These are phyloP conservation scores for Curvularia hawaiiensis DNA, from an alignment of 2,329 filamentous ascomycete species.

Conservation along the genomic window DNA sequence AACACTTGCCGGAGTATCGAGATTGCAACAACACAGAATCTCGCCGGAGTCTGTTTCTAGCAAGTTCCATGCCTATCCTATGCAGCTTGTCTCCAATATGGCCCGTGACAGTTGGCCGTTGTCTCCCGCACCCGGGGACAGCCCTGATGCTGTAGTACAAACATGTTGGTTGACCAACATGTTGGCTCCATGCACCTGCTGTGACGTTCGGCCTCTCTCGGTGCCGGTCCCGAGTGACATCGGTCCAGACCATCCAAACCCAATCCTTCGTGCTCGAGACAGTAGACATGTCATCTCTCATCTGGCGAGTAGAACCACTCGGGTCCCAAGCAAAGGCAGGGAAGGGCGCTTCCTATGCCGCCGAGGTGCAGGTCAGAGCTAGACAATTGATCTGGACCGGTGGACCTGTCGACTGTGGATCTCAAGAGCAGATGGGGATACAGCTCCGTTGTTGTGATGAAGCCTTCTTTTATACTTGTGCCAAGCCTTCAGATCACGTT, in stretches of 20 bases:
- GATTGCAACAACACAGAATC: neutral
- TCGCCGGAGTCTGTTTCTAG: slow-evolving; percentile 4
- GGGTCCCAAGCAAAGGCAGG: neutral
- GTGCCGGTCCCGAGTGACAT: neutral
- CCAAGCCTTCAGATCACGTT: neutral
- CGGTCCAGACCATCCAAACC: neutral
- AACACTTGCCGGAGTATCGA: neutral
- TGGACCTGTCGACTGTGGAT: neutral
- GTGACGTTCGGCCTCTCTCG: neutral
- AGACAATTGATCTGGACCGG: neutral
- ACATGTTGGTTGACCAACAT: neutral
- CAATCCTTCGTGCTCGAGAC: neutral
- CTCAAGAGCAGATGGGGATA: neutral
- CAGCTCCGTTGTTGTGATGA: neutral
- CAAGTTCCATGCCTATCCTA: slow-evolving; percentile 3
- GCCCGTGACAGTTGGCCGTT: neutral
- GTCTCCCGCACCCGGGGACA: neutral
- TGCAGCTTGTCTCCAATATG: neutral
- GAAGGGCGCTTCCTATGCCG: neutral
- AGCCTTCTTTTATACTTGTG: neutral
- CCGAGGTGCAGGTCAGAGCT: neutral
- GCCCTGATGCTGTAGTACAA: neutral
- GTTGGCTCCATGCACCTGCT: neutral
- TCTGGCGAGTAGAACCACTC: neutral
- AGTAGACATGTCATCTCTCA: neutral